These are phyloP conservation scores for Collybia nuda DNA, from an alignment of 768 basidiomycete genomes.

Conservation along the genomic window DNA sequence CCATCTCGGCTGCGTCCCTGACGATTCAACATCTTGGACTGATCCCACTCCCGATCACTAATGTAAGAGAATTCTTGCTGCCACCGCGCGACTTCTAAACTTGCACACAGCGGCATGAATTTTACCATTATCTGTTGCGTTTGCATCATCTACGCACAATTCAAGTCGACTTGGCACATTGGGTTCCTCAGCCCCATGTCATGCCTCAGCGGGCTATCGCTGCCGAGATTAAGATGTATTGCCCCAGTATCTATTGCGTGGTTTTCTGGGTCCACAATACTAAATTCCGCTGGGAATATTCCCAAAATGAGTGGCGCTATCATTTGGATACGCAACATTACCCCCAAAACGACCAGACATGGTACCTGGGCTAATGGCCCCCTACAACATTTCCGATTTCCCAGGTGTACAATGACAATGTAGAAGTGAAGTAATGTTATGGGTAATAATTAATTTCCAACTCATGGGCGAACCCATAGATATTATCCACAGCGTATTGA, in stretches of 20 bases:
- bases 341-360: slow-evolving; percentile 10
- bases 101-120: slow-evolving; percentile 24
- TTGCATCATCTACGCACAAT: slow-evolving; percentile 26
- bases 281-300: slow-evolving; percentile 22
- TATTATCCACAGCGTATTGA: too few species aligned
- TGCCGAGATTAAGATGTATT: slow-evolving; percentile 28
- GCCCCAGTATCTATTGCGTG: slow-evolving; percentile 23
- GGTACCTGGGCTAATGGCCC: neutral
- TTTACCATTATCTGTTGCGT: slow-evolving; percentile 22
- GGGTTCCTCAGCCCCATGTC: slow-evolving; percentile 22
- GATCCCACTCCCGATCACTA: slow-evolving; percentile 24
- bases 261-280: slow-evolving; percentile 28
- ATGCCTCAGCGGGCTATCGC: slow-evolving; percentile 30
- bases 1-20: slow-evolving; percentile 21
- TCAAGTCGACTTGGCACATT: slow-evolving; percentile 31
- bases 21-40: slow-evolving; percentile 25
- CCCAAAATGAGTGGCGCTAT: slow-evolving; percentile 9
- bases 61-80: slow-evolving; percentile 17
- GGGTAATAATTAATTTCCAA: too few species aligned
- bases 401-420: too few species aligned
- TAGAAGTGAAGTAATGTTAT: too few species aligned
- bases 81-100: neutral
- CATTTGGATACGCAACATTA: slow-evolving; percentile 9
- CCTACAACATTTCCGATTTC: too few species aligned
- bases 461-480: too few species aligned